A percentile compares a stretch with the other conserved stretches of the same genome.
Conservation (phyloP, 1,284 basidiomycete species). For the Cutaneotrichosporon sp. region DNA sequence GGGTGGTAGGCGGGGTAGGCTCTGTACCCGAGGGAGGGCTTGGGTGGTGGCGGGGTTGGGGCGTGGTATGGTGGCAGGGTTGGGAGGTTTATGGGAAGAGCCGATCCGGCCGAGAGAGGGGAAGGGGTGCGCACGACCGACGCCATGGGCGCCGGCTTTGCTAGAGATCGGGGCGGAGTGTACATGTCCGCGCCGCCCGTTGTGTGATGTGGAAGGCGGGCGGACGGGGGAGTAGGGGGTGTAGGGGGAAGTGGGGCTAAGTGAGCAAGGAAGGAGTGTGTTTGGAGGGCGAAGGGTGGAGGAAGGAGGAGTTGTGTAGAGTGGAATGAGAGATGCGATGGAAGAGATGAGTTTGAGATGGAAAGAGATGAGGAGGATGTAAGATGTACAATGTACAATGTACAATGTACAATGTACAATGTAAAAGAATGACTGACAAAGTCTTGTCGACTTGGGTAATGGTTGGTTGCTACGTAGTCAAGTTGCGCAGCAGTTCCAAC, state of each 20-base stretch:
- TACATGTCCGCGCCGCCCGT: constrained; percentile 1
- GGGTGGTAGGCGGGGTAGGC: constrained; percentile 4
- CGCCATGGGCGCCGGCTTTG: neutral
- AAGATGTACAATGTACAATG: too few species aligned
- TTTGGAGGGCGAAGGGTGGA: neutral
- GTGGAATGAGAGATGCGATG: neutral
- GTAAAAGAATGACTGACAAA: too few species aligned
- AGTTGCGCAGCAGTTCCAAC: too few species aligned
- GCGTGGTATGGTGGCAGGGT: neutral
- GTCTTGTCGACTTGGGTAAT: too few species aligned
- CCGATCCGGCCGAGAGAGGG: neutral
- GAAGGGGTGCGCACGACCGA: neutral
- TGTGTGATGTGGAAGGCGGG: neutral
- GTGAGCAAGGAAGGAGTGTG: neutral
- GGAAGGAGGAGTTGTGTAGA: neutral
- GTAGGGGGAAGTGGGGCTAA: neutral
- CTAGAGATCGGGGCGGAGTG: constrained; percentile 2
- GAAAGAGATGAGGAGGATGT: neutral
- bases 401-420: too few species aligned
- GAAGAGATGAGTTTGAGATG: neutral
- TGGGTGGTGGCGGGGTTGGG: neutral
- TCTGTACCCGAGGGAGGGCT: constrained; percentile 1
- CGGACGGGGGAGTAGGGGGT: neutral
- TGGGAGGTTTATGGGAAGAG: neutral
- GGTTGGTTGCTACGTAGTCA: too few species aligned